A percentile compares a stretch with the other conserved stretches of the same genome.
Evolutionary conservation across 371 early-diverging fungal species (phyloP).

Genomic region (Blakeslea trispora): DNA sequence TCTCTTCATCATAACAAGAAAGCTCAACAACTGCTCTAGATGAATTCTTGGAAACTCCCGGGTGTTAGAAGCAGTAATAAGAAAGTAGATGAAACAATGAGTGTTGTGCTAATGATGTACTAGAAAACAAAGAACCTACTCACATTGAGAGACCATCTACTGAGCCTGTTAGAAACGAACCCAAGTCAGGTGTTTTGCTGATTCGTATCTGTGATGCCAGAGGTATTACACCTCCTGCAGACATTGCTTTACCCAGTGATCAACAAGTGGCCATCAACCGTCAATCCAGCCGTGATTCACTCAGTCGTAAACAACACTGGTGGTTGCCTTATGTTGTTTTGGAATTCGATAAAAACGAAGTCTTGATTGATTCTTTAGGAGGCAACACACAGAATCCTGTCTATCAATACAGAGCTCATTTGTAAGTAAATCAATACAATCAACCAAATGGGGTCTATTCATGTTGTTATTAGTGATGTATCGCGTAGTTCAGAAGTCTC

Average conservation of each 20-base stretch:
- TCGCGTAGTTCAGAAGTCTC: conserved; percentile 82
- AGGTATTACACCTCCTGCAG: conserved; percentile 64
- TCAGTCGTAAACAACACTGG: conserved; percentile 72
- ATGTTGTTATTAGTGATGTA: conserved; percentile 78
- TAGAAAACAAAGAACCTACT: conserved; percentile 31
- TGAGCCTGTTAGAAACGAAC: conserved; percentile 31
- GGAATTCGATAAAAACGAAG: conserved; percentile 93
- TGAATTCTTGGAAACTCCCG: conserved; percentile 45
- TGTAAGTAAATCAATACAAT: conserved; percentile 60
- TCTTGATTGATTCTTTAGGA: conserved; percentile 78
- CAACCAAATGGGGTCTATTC: conserved; percentile 4
- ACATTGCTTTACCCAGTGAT: conserved; percentile 47
- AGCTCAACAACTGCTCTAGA: conserved; percentile 1
- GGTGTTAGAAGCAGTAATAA: conserved; percentile 32
- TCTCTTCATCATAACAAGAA: no score
- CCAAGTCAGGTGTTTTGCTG: conserved; percentile 68
- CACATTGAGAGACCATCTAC: conserved; percentile 7
- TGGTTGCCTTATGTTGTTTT: conserved; percentile 87
- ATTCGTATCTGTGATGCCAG: conserved; percentile 84
- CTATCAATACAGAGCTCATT: conserved; percentile 87
- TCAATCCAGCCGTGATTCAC: conserved; percentile 64
- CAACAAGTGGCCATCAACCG: conserved; percentile 26
- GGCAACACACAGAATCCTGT: conserved; percentile 73
- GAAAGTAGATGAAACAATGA: conserved; percentile 1
- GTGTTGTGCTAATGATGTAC: conserved; percentile 1